These are phyloP conservation scores for Cystobasidiaceae sp. DNA, from an alignment of 1,284 basidiomycete genomes.

Conservation along the genomic window DNA sequence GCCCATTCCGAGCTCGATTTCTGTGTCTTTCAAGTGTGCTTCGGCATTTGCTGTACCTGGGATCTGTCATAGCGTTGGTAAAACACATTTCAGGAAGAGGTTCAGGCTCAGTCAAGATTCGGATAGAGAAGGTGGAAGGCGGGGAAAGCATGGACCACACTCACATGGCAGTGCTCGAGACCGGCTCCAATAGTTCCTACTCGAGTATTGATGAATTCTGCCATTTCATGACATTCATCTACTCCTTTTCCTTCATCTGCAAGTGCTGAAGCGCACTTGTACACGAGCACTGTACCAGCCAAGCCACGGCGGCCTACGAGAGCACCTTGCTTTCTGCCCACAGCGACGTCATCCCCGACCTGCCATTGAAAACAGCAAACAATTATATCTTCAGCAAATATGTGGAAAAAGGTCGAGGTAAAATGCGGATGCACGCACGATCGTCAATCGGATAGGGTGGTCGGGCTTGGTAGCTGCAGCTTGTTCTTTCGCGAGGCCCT, in stretches of 20 bases:
- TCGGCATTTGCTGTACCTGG: slow-evolving; percentile 63
- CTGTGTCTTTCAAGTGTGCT: slow-evolving; percentile 58
- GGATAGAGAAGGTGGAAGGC: no score
- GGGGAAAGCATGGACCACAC: not conserved
- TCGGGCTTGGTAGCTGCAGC: slow-evolving; percentile 65
- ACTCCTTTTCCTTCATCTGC: slow-evolving; percentile 60
- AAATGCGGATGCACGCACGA: slow-evolving; percentile 56
- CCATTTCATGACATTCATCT: slow-evolving; percentile 66
- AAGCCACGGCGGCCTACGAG: slow-evolving; percentile 69
- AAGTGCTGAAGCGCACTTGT: slow-evolving; percentile 72
- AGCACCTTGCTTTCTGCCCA: slow-evolving; percentile 61
- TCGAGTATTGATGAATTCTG: slow-evolving; percentile 62
- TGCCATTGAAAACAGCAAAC: not conserved
- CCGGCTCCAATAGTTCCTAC: slow-evolving; percentile 78
- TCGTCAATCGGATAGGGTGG: slow-evolving; percentile 68
- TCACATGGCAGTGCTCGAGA: slow-evolving; percentile 85
- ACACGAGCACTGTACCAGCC: slow-evolving; percentile 74
- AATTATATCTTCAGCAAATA: not conserved
- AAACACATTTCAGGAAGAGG: not conserved
- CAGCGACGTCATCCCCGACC: slow-evolving; percentile 75
- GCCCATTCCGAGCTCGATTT: slow-evolving; percentile 77
- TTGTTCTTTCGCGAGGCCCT: slow-evolving; percentile 75
- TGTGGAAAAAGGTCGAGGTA: not conserved
- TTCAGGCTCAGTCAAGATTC: no score
- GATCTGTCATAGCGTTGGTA: slow-evolving; percentile 41